Evolutionary conservation across 768 basidiomycete species (phyloP), one percentile per base, ranked within the genome.

Genomic region (Rhizopogon salebrosus): DNA sequence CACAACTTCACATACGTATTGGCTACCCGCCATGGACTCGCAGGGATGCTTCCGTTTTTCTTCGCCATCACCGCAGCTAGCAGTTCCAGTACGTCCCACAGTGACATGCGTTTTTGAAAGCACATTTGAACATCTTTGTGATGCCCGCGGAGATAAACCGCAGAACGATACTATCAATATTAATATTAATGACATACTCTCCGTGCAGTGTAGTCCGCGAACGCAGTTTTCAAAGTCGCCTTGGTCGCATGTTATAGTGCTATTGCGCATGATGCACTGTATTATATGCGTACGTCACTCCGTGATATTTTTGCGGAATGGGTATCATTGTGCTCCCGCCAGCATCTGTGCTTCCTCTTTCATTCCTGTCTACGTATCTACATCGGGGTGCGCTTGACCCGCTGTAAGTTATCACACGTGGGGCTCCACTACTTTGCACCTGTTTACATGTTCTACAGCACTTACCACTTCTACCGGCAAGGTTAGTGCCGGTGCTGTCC

Each of bases 181-280:
- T n/a, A n/a, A n/a, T n/a, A n/a, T n/a, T n/a, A n/a, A n/a, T n/a
- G n/a, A n/a, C n/a, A n/a, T n/a, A n/a, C n/a, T n/a, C n/a, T 82
- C 16, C 62, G 3, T 78, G 79, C 53, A 67, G 75, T 65, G 74
- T 89, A 7, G 82, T 93, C 13, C 78, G 86, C 18, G 87, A 90
- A n/a, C 90, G 91, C 26, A 91, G 90, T 0, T 89, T 92, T 72
- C 81, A 77, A 45, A 63, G 82, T 89, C 52, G 85, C 85, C 0
- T 72, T 90, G 35, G 75, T 88, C 48, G 84, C 82, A 10, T 79
- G 86, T 29, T 70, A 84, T 46, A 85, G 83, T 58, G 89, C 84
- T 35, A 91, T 91, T 54, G 90, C 89, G 10, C n/a, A n/a, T n/a
- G n/a, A 88, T 84, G n/a, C 90, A 88, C 60, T 89, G 85, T 86